Evolutionary conservation across 73 alveolate species (phyloP), one percentile per base, ranked within the genome.

Genomic region (Blepharisma stoltei): DNA sequence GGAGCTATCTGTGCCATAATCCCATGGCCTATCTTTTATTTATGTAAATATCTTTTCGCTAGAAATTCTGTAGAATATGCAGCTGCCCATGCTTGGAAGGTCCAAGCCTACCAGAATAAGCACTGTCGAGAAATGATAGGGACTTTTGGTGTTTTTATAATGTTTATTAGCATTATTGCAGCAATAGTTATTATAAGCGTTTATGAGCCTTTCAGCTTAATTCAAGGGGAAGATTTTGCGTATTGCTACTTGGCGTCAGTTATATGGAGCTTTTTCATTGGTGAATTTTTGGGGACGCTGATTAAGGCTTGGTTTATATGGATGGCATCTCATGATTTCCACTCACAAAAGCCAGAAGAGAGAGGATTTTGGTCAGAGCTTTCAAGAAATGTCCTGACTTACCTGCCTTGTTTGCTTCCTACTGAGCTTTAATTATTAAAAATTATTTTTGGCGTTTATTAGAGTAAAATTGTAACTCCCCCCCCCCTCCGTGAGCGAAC

Each of bases 241-340:
- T 60, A 60, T 5, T 60, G 73, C 45, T 60, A 60, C 5, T 14
- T 60, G 73, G 73, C 73, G 38, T 14, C 46, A 2, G 4, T 60
- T n/a, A 25, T 60, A 14, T 60, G 73, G 73, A 60, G 73, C 23
- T 20, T 60, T 18, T 25, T 60, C 5, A 60, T 60, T 60, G 73
- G 73, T 18, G 73, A 60, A 25, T 25, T 60, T 60, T 14, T 60
- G 14, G 37, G 46, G 14, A 60, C 73, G 45, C 5, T 60, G 2
- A 20, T 25, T 60, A 60, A 60, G 46, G 73, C 73, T n/a, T 60
- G 73, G 73, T 38, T 60, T n/a, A 38, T 60, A 18, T 60, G 73
- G 73, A 60, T 60, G 73, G 73, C 73, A 25, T 8, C 46, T 1
- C 23, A n/a, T n/a, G 23, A 52, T 52, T 52, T 52, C 23, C n/a